Base-by-base conservation (phyloP, 2,329 filamentous ascomycete species). In the Xylaria digitata region DNA sequence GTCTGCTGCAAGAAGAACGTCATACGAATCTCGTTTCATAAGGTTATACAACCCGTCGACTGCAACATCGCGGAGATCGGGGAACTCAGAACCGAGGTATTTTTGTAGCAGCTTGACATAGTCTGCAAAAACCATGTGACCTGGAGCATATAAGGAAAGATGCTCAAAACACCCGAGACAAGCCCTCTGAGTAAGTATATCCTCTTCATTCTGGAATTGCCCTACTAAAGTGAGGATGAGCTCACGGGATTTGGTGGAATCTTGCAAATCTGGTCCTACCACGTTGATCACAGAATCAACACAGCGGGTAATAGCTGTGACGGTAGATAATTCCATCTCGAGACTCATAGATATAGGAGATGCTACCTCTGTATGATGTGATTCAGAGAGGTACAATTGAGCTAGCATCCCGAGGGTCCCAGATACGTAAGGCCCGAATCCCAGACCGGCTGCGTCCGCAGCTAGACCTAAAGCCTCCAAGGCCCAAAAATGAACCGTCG, bases 221-320 rank as follows among this genome's bases (percentile, higher is more conserved):
- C 88, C 86, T 3, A 98, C 90, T 8, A 99, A 85, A 0, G 90
- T 96, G 68, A 98, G 86, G 57, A 98, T 96, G 61, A 99, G 86
- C 76, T 97, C 94, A 71, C 96, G 86, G n/a, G 93, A 92, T 80
- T 97, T 97, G 3, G 89, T 89, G 70, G 96, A 89, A 75, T 98
- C 96, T 78, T 98, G 96, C 23, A 99, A 82, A 79, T 99, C 96
- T 0, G 96, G 96, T 0, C 96, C 96, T 11, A 99, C 86, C 9
- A 99, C 96, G 73, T 98, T 98, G 81, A 99, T 94, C 26, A 97
- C 85, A n/a, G 94, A 96, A 79, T 98, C 94, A 34, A 97, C 90
- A 72, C 93, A 97, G 73, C 93, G 90, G 37, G 92, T 91, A 68
- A 98, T 90, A 0, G 94, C 92, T 21, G 93, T 90, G 1, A 91